Evolutionary conservation across 306 rosid species (phyloP).

Genomic region (Macrotyloma uniflorum): DNA sequence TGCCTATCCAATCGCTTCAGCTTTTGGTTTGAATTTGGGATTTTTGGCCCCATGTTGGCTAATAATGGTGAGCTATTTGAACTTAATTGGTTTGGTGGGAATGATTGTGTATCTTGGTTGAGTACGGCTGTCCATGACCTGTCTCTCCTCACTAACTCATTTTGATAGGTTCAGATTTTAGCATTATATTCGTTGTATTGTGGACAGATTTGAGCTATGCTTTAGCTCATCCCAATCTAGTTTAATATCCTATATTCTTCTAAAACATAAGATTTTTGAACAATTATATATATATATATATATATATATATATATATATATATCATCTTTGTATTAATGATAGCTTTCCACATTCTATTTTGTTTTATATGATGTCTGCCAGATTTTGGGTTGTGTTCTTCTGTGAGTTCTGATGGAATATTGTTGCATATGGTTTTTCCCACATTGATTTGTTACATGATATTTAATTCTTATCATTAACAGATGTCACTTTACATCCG

Average conservation of each 20-base stretch:
- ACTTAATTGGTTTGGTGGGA: conserved; percentile 9
- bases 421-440: not conserved
- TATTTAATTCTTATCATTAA: conserved; percentile 29
- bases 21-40: conserved; percentile 24
- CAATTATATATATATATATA: too few species aligned
- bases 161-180: not conserved
- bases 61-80: conserved; percentile 6
- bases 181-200: not conserved
- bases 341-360: conserved; percentile 13
- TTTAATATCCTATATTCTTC: not conserved
- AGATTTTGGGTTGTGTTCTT: conserved; percentile 4
- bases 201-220: not conserved
- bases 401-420: not conserved
- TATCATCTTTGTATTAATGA: too few species aligned
- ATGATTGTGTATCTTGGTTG: not conserved
- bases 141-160: not conserved
- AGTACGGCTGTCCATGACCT: not conserved
- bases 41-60: conserved; percentile 22
- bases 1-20: conserved; percentile 4
- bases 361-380: not conserved
- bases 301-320: too few species aligned
- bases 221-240: not conserved
- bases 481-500: not conserved
- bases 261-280: not conserved
- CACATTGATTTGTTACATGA: not conserved